Evolutionary conservation across 495 filamentous ascomycete species (phyloP), one percentile per base, ranked within the genome.

Genomic region (Penicillium bovifimosum): DNA sequence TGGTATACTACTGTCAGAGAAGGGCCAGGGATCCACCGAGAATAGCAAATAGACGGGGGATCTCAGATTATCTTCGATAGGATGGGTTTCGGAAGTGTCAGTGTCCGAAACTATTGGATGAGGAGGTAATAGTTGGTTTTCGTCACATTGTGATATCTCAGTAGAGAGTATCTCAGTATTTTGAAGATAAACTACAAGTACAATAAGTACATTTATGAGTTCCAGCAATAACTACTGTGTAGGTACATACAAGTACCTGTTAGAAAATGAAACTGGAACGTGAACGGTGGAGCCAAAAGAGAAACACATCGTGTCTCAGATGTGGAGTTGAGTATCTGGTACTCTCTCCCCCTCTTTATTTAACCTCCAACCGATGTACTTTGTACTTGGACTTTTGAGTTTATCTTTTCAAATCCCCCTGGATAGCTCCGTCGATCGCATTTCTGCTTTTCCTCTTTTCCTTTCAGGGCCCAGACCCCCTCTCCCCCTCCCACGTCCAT

Each of bases 261-360:
- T 9, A 17, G 16, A 26, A 38, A 29, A 52, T 33, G n/a, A 35
- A 32, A 24, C 20, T 24, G 20, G 20, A 14, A 20, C 44, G 31
- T 39, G 43, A 63, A 52, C 46, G 54, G 53, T 53, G 53, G 20
- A 43, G 16, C 57, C 48, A 35, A 48, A 44, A 44, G 49, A 64
- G 67, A 70, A 71, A 71, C 68, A 65, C 55, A 49, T 59, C 56
- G 63, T 71, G 69, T 73, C 70, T 73, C 70, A 72, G 67, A 44
- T 41, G 38, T 44, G 20, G 17, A 18, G 41, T 46, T 32, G 20
- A 10, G 54, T 56, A 52, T 42, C 35, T 38, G 50, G 54, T 57
- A 56, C 54, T 52, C 14, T 8, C 6, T 32, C 24, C 47, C 47
- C 47, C 47, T 50, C 47, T 9, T 41, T 41, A 38, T 35, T 36